phyloP scores from a whole-genome alignment of 2,329 filamentous ascomycete genomes.

The Ascosphaera pollenicola region DNA sequence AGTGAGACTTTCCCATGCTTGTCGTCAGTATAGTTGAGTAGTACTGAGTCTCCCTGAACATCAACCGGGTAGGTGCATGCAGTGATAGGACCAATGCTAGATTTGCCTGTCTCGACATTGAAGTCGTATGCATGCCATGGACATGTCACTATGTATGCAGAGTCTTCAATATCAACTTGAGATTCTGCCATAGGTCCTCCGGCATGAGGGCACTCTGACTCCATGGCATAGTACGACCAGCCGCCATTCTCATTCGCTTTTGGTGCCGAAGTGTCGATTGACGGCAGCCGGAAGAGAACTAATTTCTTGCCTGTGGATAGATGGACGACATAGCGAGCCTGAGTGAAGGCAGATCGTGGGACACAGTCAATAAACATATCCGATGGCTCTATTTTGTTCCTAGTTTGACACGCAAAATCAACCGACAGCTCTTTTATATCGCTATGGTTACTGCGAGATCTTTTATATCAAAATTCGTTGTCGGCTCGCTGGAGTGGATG shows the following conservation, averaged over 20 bases:
- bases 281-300: slow-evolving; percentile 23
- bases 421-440: too few relatives aligned
- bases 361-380: slow-evolving; percentile 4
- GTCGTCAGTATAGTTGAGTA: slow-evolving; percentile 13
- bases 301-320: slow-evolving; percentile 24
- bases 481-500: too few relatives aligned
- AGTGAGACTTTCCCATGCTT: slow-evolving; percentile 10
- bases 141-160: slow-evolving; percentile 24
- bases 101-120: slow-evolving; percentile 27
- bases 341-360: slow-evolving; percentile 13
- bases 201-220: slow-evolving; percentile 25
- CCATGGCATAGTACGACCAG: slow-evolving; percentile 27
- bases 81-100: slow-evolving; percentile 23
- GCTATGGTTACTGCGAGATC: neutral
- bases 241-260: slow-evolving; percentile 15
- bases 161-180: slow-evolving; percentile 26
- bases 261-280: slow-evolving; percentile 13
- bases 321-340: slow-evolving; percentile 21
- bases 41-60: slow-evolving; percentile 14
- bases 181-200: slow-evolving; percentile 26
- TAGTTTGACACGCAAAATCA: too few relatives aligned
- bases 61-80: slow-evolving; percentile 24
- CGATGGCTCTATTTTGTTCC: neutral
- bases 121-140: slow-evolving; percentile 29
- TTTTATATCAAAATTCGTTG: neutral